These are phyloP conservation scores for Chlorella sp. DNA, from an alignment of 139 green algal species.

Conservation along the genomic window DNA sequence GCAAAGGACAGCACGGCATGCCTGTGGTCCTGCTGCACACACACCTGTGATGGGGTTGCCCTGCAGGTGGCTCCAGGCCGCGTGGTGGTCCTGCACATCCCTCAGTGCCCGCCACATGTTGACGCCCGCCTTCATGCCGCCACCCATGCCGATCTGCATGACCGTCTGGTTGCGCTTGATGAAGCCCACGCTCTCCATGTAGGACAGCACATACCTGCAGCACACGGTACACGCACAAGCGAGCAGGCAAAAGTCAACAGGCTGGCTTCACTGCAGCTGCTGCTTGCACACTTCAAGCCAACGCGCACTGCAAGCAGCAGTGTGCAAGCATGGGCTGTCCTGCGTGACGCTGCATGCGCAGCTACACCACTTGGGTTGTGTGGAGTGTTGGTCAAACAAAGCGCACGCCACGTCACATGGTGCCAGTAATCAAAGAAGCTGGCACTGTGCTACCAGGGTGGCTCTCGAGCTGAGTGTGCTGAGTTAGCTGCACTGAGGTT, in stretches of 20 bases:
- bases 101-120: slow-evolving; percentile 47
- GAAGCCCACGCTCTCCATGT: slow-evolving; percentile 53
- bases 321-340: not conserved
- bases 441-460: too few species aligned
- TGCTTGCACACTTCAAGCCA: not conserved
- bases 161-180: slow-evolving; percentile 31
- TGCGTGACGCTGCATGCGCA: too few species aligned
- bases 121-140: slow-evolving; percentile 49
- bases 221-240: not conserved
- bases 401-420: too few species aligned
- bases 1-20: too few species aligned
- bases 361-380: too few species aligned
- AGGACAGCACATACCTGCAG: slow-evolving; percentile 21
- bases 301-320: not conserved
- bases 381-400: too few species aligned
- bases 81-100: slow-evolving; percentile 29
- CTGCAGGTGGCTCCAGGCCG: slow-evolving; percentile 26
- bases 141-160: slow-evolving; percentile 46
- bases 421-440: too few species aligned
- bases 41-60: slow-evolving; percentile 5
- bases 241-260: too few species aligned
- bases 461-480: too few species aligned
- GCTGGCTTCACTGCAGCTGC: too few species aligned
- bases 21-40: too few species aligned
- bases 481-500: too few species aligned